Base-by-base conservation (phyloP, 1,284 basidiomycete genomes). In the Spongiforma sp. region DNA sequence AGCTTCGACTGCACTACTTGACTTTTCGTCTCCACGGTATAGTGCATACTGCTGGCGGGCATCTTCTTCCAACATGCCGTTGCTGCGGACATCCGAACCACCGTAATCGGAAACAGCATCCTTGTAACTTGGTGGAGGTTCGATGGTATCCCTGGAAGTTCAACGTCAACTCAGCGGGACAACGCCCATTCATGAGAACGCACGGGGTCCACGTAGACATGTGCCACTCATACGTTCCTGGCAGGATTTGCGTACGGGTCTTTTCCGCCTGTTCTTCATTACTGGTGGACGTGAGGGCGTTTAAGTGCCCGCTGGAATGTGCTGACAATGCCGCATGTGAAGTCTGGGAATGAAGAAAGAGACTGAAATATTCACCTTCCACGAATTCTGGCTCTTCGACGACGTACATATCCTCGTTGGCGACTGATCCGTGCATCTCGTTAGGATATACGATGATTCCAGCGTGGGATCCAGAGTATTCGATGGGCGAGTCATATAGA, bases 101-200 rank as follows among this genome's bases (percentile, higher is more conserved):
- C 57, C 12, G 14, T 46, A 30, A 21, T 46, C 6, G n/a, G 62
- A 56, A 33, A 54, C 15, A 14, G 37, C 39, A 12, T 71, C 65
- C 30, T 71, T 19, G 21, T 69, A 67, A 24, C 60, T 69, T 26
- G 61, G 69, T 6, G 62, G 62, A 43, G 59, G 56, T n/a, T 61
- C 62, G 14, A 59, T 54, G 10, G 24, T 28, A 26, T 62, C 61
- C 9, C 67, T 59, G 26, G 30, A 6, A 6, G 7, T 10, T 11
- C 8, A 24, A 57, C 19, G 26, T 53, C 26, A 28, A 10, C 30
- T n/a, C n/a, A n/a, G n/a, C n/a, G n/a, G n/a, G n/a, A n/a, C n/a
- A n/a, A n/a, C n/a, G n/a, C n/a, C 33, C 28, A 12, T 5, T 19
- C 26, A 17, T 43, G 14, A 50, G 32, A 6, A 56, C 68, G 60